A percentile compares a stretch with the other conserved stretches of the same genome.
Evolutionary conservation across 208 protist genomes (phyloP).

Genomic region (Leishmania guyanensis): DNA sequence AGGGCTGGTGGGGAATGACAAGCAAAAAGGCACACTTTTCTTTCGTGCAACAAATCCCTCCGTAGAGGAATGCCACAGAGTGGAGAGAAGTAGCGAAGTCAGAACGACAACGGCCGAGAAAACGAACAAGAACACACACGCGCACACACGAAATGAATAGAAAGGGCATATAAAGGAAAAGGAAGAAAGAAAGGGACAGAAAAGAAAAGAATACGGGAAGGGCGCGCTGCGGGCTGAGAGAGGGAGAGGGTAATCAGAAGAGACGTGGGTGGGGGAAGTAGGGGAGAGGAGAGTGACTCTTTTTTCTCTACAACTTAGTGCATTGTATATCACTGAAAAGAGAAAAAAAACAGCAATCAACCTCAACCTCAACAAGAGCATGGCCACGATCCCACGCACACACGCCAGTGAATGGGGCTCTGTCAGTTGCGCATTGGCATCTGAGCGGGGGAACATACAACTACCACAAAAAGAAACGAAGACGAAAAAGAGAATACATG

Average conservation of each 20-base stretch:
- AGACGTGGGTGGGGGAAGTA: neutral
- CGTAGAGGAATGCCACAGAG: neutral
- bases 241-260: neutral
- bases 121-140: constrained; percentile 4
- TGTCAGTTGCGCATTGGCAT: neutral
- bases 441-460: neutral
- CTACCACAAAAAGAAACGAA: neutral
- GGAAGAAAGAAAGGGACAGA: neutral
- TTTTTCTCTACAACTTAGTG: neutral
- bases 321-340: neutral
- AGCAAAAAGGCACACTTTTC: neutral
- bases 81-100: neutral
- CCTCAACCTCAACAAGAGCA: neutral
- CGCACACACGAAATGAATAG: constrained; percentile 3
- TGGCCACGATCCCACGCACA: neutral
- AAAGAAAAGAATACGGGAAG: neutral
- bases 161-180: neutral
- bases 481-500: neutral
- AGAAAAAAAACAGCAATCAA: neutral
- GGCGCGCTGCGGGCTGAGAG: neutral
- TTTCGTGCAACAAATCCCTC: neutral
- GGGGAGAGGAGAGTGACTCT: neutral
- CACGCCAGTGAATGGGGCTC: neutral
- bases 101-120: constrained; percentile 2
- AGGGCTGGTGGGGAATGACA: neutral